Conservation (phyloP, 805 yeast species). For the Barnettozyma wickerhamii region DNA sequence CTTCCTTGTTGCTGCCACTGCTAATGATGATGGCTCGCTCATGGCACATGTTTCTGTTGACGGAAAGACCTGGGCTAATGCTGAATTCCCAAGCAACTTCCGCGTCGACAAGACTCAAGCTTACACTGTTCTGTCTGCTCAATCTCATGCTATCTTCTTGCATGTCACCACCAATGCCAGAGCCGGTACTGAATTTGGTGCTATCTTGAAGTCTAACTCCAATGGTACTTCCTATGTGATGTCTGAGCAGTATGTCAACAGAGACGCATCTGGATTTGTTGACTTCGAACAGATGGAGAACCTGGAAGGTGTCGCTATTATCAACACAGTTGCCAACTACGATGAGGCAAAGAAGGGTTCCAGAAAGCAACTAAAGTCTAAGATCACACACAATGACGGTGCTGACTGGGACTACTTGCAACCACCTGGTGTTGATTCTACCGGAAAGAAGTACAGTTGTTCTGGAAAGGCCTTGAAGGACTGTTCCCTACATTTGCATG, state of each 20-base stretch:
- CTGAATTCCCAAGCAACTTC: slow-evolving; percentile 68
- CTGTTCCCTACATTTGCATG: slow-evolving; percentile 84
- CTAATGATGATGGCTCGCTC: slow-evolving; percentile 46
- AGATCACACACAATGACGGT: slow-evolving; percentile 87
- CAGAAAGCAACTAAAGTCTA: slow-evolving; percentile 58
- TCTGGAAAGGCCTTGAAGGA: slow-evolving; percentile 42
- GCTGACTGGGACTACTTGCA: slow-evolving; percentile 71
- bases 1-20: slow-evolving; percentile 68
- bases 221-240: slow-evolving; percentile 86
- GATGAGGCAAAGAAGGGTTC: slow-evolving; percentile 40
- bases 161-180: slow-evolving; percentile 69
- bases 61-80: slow-evolving; percentile 73
- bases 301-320: slow-evolving; percentile 77
- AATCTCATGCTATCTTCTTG: slow-evolving; percentile 67
- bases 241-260: slow-evolving; percentile 68
- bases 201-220: slow-evolving; percentile 80
- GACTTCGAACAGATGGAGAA: slow-evolving; percentile 85
- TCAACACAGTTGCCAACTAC: slow-evolving; percentile 62
- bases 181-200: slow-evolving; percentile 60
- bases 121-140: slow-evolving; percentile 75
- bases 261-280: slow-evolving; percentile 70
- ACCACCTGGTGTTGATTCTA: slow-evolving; percentile 67
- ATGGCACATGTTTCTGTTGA: slow-evolving; percentile 74
- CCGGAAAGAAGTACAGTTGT: slow-evolving; percentile 56
- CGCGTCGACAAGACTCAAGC: slow-evolving; percentile 58